phyloP scores from a whole-genome alignment of 2,329 filamentous ascomycete species.

The Mariannaea sp. region DNA sequence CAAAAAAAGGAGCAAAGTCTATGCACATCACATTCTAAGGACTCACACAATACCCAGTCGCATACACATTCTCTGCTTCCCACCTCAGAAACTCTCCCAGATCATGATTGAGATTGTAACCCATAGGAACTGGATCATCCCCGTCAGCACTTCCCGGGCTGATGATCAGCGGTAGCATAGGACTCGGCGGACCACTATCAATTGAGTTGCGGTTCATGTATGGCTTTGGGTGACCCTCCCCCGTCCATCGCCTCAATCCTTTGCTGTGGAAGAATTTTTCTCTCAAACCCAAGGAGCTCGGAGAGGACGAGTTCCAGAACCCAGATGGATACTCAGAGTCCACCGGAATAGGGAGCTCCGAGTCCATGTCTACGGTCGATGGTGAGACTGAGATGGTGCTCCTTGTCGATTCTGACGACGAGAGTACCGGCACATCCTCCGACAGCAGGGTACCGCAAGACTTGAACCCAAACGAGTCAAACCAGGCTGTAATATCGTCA shows the following conservation, averaged over 20 bases:
- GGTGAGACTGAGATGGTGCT: constrained; percentile 37
- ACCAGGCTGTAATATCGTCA: constrained; percentile 56
- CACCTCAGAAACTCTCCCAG: constrained; percentile 63
- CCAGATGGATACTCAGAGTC: constrained; percentile 41
- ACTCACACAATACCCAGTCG: constrained; percentile 34
- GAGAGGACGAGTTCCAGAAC: constrained; percentile 41
- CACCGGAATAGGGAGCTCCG: constrained; percentile 47
- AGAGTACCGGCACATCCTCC: constrained; percentile 26
- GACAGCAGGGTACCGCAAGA: constrained; percentile 47
- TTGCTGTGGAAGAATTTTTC: constrained; percentile 41
- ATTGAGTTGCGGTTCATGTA: constrained; percentile 36
- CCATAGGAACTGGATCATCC: constrained; percentile 56
- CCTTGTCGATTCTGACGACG: constrained; percentile 30
- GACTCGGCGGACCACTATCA: constrained; percentile 55
- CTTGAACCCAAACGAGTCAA: constrained; percentile 54
- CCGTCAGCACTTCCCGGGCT: constrained; percentile 45
- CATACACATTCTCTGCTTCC: constrained; percentile 58
- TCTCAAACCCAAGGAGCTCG: constrained; percentile 34
- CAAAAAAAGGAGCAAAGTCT: no score
- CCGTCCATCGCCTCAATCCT: constrained; percentile 44
- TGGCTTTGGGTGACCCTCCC: constrained; percentile 42
- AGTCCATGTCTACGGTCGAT: constrained; percentile 40
- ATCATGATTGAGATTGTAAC: constrained; percentile 64
- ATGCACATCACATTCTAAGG: constrained; percentile 18
- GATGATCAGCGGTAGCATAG: constrained; percentile 53